Evolutionary conservation across 768 basidiomycete species (phyloP).

Genomic region (Dentipellis sp.): DNA sequence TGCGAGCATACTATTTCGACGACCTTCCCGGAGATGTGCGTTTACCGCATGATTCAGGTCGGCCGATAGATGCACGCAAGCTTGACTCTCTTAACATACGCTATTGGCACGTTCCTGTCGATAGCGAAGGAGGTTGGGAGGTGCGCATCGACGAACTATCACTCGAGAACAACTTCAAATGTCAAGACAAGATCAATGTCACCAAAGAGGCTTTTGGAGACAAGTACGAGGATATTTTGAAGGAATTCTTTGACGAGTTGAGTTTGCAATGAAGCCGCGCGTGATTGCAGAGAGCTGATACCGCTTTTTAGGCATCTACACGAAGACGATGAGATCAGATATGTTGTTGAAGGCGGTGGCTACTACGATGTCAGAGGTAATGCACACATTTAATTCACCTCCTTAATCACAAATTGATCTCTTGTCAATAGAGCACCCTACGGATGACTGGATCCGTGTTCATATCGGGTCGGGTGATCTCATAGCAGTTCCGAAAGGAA

Average conservation of each 20-base stretch:
- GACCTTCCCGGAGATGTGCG: constrained; percentile 75
- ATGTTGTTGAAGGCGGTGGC: constrained; percentile 76
- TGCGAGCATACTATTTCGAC: constrained; percentile 73
- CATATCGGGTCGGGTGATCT: constrained; percentile 73
- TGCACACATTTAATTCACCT: background rate
- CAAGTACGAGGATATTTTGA: constrained; percentile 73
- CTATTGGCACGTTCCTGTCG: constrained; percentile 58
- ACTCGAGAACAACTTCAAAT: constrained; percentile 67
- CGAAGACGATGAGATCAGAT: constrained; percentile 94
- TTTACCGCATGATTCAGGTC: constrained; percentile 63
- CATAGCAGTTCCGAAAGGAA: constrained; percentile 79
- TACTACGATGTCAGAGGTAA: constrained; percentile 90
- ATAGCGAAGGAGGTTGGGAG: constrained; percentile 31
- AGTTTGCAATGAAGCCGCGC: background rate
- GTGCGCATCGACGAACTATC: constrained; percentile 54
- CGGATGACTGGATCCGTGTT: constrained; percentile 76
- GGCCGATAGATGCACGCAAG: constrained; percentile 37
- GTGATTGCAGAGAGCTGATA: background rate
- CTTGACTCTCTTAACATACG: constrained; percentile 56
- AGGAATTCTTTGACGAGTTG: constrained; percentile 77
- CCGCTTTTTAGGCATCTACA: constrained; percentile 67
- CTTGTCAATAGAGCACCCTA: constrained; percentile 42
- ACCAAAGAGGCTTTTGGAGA: constrained; percentile 76
- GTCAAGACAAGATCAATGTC: constrained; percentile 72
- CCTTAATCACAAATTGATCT: background rate